These are phyloP conservation scores for Aspergillus leporis DNA, from an alignment of 495 filamentous ascomycete genomes.

Conservation along the genomic window DNA sequence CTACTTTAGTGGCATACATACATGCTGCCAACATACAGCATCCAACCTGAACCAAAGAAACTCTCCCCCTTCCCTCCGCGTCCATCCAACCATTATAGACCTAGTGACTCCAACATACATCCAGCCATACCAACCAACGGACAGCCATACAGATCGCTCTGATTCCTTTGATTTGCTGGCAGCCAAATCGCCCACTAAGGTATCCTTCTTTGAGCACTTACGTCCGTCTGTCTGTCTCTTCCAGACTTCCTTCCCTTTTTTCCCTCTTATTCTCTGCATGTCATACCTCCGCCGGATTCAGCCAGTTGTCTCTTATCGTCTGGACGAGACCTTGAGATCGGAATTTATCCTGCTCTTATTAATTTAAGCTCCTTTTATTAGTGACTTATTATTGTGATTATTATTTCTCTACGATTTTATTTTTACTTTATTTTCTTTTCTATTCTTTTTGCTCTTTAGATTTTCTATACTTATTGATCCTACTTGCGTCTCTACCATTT, in stretches of 20 bases:
- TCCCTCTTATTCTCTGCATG: slow-evolving; percentile 9
- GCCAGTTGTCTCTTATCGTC: slow-evolving; percentile 18
- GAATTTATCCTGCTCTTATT: slow-evolving; percentile 15
- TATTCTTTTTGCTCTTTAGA: not conserved
- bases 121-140: not conserved
- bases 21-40: not conserved
- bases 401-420: slow-evolving; percentile 1
- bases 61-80: not conserved
- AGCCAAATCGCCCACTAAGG: not conserved
- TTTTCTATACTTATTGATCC: slow-evolving; percentile 2
- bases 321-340: slow-evolving; percentile 10
- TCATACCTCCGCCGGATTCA: slow-evolving; percentile 12
- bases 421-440: not conserved
- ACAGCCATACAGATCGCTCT: not conserved
- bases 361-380: slow-evolving; percentile 1
- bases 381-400: not conserved
- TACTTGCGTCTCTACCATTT: slow-evolving; percentile 3
- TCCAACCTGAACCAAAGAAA: slow-evolving; percentile 5
- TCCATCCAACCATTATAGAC: not conserved
- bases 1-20: slow-evolving; percentile 4
- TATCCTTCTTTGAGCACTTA: not conserved
- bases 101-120: slow-evolving; percentile 5
- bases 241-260: not conserved
- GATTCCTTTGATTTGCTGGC: slow-evolving; percentile 24
- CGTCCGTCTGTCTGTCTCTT: slow-evolving; percentile 5